phyloP scores from a whole-genome alignment of 192 early-diverging fungal species.

The Pecoramyces ruminantium region DNA sequence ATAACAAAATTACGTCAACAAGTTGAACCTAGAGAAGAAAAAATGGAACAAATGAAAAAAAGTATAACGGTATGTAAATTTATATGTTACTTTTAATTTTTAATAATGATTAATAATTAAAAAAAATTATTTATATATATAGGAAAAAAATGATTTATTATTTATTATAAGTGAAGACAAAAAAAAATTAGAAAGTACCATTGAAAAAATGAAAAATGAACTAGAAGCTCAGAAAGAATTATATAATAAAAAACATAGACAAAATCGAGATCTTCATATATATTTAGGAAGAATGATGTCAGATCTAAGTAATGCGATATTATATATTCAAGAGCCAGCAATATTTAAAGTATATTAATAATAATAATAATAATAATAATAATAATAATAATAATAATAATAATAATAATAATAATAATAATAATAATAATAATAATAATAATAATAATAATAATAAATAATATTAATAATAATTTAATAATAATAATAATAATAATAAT shows the following conservation, averaged over 20 bases:
- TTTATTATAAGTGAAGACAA: neutral
- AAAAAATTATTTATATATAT: no score
- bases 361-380: no score
- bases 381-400: no score
- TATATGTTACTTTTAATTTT: no score
- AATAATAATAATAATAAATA: no score
- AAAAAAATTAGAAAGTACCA: neutral
- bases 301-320: neutral
- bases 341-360: neutral
- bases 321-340: neutral
- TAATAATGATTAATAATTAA: no score
- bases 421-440: no score
- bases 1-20: constrained; percentile 32
- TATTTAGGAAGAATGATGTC: neutral
- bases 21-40: constrained; percentile 29
- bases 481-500: no score
- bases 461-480: no score
- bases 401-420: neutral
- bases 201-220: neutral
- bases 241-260: neutral
- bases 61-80: neutral
- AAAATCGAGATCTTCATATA: neutral
- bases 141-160: neutral
- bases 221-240: neutral
- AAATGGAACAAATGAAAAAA: constrained; percentile 20